Evolutionary conservation across 2,329 filamentous ascomycete genomes (phyloP).

Genomic region (Monosporascus sp.): DNA sequence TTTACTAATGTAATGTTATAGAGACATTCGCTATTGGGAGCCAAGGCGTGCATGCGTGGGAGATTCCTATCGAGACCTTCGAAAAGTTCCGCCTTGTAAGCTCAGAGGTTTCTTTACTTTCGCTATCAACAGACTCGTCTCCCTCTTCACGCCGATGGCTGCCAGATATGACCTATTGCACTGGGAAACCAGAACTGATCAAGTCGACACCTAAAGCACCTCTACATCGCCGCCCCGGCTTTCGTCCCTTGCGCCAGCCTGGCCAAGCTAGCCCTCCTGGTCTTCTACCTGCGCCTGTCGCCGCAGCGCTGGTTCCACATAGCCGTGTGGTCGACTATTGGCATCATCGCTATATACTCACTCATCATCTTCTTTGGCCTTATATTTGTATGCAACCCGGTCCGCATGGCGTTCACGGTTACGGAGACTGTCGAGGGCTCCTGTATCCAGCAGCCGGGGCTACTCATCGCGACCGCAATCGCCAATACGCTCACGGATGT

Average conservation of each 20-base stretch:
- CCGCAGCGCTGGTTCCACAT: constrained; percentile 13
- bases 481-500: constrained; percentile 36
- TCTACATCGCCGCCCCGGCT: constrained; percentile 3
- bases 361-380: neutral
- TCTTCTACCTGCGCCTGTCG: constrained; percentile 18
- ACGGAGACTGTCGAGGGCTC: constrained; percentile 9
- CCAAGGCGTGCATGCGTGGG: constrained; percentile 4
- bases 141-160: no score
- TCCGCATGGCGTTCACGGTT: constrained; percentile 14
- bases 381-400: constrained; percentile 20
- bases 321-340: constrained; percentile 10
- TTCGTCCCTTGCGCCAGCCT: constrained; percentile 16
- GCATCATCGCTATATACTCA: constrained; percentile 7
- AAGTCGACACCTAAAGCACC: neutral
- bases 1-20: neutral
- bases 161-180: neutral
- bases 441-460: constrained; percentile 33
- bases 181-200: neutral
- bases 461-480: constrained; percentile 35
- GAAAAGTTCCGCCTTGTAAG: neutral
- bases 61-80: constrained; percentile 1
- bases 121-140: neutral
- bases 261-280: constrained; percentile 20
- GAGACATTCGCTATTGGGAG: neutral
- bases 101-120: neutral